Evolutionary conservation across 1,284 basidiomycete species (phyloP).

Genomic region (Coniferiporia sulphurascens): DNA sequence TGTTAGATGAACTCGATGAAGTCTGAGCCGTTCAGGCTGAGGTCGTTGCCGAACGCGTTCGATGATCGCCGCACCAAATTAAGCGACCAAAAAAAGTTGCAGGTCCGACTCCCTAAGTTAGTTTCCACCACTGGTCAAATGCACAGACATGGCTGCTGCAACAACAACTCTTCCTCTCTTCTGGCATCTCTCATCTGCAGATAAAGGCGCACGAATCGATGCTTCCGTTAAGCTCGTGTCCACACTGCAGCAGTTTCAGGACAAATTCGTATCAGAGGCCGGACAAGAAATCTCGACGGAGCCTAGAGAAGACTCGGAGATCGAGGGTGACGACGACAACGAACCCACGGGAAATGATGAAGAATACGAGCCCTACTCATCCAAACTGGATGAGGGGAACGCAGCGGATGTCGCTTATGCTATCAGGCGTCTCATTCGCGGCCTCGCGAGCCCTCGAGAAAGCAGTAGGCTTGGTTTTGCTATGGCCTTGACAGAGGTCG

Average conservation of each 20-base stretch:
- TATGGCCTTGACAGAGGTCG: slow-evolving; percentile 90
- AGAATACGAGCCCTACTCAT: slow-evolving; percentile 32
- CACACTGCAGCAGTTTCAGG: slow-evolving; percentile 80
- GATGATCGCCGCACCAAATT: not conserved
- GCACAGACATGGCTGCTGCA: slow-evolving; percentile 39
- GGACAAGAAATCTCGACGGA: slow-evolving; percentile 31
- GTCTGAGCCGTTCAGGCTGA: too few species aligned
- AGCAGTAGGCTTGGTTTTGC: slow-evolving; percentile 93
- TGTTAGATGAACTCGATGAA: too few species aligned
- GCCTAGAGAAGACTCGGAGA: slow-evolving; percentile 29
- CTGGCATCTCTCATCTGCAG: slow-evolving; percentile 88
- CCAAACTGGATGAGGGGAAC: slow-evolving; percentile 58
- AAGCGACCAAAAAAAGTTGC: not conserved
- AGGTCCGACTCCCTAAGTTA: not conserved
- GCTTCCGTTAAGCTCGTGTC: slow-evolving; percentile 83
- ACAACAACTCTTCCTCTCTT: slow-evolving; percentile 85
- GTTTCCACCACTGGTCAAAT: not conserved
- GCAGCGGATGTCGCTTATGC: slow-evolving; percentile 89
- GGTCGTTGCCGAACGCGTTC: not conserved
- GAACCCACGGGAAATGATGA: slow-evolving; percentile 36
- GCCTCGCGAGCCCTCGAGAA: slow-evolving; percentile 88
- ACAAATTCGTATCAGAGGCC: slow-evolving; percentile 41
- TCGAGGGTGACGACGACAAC: slow-evolving; percentile 40
- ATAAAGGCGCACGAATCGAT: slow-evolving; percentile 74
- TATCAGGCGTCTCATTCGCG: slow-evolving; percentile 78